These are phyloP conservation scores for Cyanidioschyzon merolae DNA, from an alignment of 23 red algal genomes.

Conservation along the genomic window DNA sequence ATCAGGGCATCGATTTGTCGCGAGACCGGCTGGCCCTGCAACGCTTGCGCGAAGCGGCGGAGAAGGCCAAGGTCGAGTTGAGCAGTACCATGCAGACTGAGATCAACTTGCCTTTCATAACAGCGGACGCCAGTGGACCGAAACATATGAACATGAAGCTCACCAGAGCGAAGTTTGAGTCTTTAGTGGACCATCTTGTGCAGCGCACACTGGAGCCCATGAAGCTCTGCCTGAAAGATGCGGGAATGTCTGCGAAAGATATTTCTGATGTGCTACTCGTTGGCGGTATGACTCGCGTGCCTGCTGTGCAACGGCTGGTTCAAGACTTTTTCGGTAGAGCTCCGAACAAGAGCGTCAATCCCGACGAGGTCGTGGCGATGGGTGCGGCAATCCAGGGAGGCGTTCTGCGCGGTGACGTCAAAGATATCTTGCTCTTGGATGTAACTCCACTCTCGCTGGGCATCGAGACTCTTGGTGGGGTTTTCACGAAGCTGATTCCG, in stretches of 20 bases:
- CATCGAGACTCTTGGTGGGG: conserved; percentile 58
- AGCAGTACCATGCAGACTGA: conserved; percentile 91
- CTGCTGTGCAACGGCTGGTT: conserved; percentile 63
- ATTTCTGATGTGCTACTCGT: conserved; percentile 93
- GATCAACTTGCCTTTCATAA: conserved; percentile 97
- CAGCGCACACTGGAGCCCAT: conserved; percentile 83
- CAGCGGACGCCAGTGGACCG: conserved; percentile 83
- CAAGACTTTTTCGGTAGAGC: conserved; percentile 86
- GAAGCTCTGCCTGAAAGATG: conserved; percentile 92
- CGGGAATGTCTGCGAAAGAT: conserved; percentile 56
- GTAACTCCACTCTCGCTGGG: conserved; percentile 55
- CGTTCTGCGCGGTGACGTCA: conserved; percentile 72
- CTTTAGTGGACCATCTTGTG: conserved; percentile 77
- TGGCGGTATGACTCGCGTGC: conserved; percentile 92
- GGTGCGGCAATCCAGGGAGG: conserved; percentile 98
- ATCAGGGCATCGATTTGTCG: conserved; percentile 92
- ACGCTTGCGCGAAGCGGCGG: conserved; percentile 87
- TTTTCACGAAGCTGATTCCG: conserved; percentile 45
- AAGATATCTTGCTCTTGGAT: conserved; percentile 54
- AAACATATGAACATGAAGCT: conserved; percentile 99
- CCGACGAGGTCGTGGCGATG: conserved; percentile 98
- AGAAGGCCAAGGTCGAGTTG: conserved; percentile 96
- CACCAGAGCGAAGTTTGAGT: conserved; percentile 92
- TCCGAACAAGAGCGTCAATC: conserved; percentile 95
- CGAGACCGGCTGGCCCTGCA: conserved; percentile 84